Base-by-base conservation (phyloP, 768 basidiomycete species). In the Naganishia kalamii region DNA sequence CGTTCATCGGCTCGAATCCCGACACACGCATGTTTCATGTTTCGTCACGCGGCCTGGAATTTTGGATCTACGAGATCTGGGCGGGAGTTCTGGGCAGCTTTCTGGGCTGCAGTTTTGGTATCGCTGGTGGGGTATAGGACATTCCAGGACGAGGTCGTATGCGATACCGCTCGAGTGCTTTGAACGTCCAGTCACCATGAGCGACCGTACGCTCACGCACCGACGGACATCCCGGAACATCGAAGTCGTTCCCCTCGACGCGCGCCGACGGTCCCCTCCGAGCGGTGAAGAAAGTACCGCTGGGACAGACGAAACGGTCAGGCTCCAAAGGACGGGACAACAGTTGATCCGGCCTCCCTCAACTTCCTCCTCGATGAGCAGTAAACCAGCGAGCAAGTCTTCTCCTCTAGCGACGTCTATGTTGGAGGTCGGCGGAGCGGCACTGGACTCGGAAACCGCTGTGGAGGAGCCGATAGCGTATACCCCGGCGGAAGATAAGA, bases 401-500 rank as follows among this genome's bases (percentile, higher is more conserved):
- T n/a, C 21, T 6, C 43, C 43, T 44, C 10, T 15, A 44, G 37
- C 7, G 37, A 17, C 8, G 17, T 40, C 19, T n/a, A 11, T n/a
- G 19, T n/a, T 44, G 43, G 19, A 10, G 10, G 11, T 6, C 43
- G 21, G 19, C 19, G 5, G 43, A 44, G 5, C 43, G 21, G 19
- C 5, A n/a, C 13, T 15, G 43, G 43, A 44, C 12, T 11, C 19
- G 8, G 43, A 6, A 6, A n/a, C 11, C 13, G 41, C 6, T 47
- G 43, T 40, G 11, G 29, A 27, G 23, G 41, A 7, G 37, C 21
- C 19, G 40, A 12, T 70, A 25, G 67, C 65, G 15, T 44, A 48
- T 41, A 48, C 69, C 2, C 21, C 40, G 6, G 60, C 50, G 46
- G 69, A 70, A 48, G 68, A 70, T 46, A 65, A 57, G 32, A 62